Conservation (phyloP, 164 flowering plant genomes). For the Macadamia tetraphylla region DNA sequence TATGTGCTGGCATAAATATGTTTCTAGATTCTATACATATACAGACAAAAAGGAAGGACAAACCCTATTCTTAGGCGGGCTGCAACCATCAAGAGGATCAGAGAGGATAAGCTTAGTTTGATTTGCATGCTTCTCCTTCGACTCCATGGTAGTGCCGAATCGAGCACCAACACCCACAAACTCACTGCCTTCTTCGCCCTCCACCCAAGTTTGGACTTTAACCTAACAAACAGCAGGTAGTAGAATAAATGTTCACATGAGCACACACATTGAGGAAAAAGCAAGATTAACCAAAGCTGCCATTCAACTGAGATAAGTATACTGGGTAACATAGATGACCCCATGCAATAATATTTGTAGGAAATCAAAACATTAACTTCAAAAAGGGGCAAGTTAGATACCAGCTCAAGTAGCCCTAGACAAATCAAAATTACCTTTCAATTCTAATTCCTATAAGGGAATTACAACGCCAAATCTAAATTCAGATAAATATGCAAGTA, state of each 20-base stretch:
- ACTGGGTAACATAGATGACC: too few relatives aligned
- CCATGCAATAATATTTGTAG: too few relatives aligned
- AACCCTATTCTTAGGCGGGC: slow-evolving; percentile 53
- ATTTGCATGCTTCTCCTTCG: slow-evolving; percentile 68
- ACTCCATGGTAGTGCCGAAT: slow-evolving; percentile 60
- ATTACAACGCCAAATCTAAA: too few relatives aligned
- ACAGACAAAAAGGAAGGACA: not conserved
- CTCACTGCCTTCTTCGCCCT: slow-evolving; percentile 35
- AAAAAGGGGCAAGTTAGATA: too few relatives aligned
- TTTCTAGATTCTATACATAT: not conserved
- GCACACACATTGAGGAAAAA: not conserved
- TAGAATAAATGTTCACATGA: not conserved
- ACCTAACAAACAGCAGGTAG: slow-evolving; percentile 33
- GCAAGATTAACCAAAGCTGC: not conserved
- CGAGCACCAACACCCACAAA: slow-evolving; percentile 78
- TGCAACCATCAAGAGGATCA: slow-evolving; percentile 67
- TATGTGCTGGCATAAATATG: too few relatives aligned
- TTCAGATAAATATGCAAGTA: too few relatives aligned
- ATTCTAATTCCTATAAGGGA: too few relatives aligned
- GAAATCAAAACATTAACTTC: too few relatives aligned
- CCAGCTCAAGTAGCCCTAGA: too few relatives aligned
- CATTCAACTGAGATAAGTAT: not conserved
- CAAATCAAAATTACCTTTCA: too few relatives aligned
- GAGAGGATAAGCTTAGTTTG: slow-evolving; percentile 44
- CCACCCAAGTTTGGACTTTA: slow-evolving; percentile 55